These are phyloP conservation scores for Saksenaea vasiformis DNA, from an alignment of 371 early-diverging fungal genomes.

Conservation along the genomic window DNA sequence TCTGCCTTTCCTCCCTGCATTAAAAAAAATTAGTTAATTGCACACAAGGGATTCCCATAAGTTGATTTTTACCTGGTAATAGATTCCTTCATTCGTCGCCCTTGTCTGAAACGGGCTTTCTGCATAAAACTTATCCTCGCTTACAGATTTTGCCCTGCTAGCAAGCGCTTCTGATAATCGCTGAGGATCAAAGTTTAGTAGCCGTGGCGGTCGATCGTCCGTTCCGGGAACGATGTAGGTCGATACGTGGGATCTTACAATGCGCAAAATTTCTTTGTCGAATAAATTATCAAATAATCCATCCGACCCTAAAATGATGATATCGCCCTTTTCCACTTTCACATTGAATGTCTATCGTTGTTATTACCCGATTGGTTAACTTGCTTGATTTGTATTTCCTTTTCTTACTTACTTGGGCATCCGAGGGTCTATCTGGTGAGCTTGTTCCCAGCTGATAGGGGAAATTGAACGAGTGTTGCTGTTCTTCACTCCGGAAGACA, in stretches of 20 bases:
- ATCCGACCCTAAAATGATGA: slow-evolving; percentile 78
- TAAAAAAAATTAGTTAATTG: slow-evolving; percentile 27
- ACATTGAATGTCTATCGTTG: slow-evolving; percentile 57
- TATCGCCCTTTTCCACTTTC: slow-evolving; percentile 77
- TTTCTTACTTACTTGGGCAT: slow-evolving; percentile 60
- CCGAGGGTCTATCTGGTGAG: slow-evolving; percentile 66
- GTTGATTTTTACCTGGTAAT: slow-evolving; percentile 42
- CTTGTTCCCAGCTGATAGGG: slow-evolving; percentile 80
- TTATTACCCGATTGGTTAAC: background rate
- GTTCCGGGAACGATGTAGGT: slow-evolving; percentile 58
- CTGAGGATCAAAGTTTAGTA: slow-evolving; percentile 65
- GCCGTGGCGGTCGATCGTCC: slow-evolving; percentile 32
- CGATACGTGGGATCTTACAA: slow-evolving; percentile 63
- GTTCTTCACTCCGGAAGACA: slow-evolving; percentile 90
- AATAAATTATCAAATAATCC: slow-evolving; percentile 85
- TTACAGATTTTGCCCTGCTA: slow-evolving; percentile 71
- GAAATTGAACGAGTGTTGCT: slow-evolving; percentile 83
- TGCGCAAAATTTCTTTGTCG: slow-evolving; percentile 79
- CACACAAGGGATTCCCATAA: background rate
- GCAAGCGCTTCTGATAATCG: slow-evolving; percentile 79
- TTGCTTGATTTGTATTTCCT: background rate
- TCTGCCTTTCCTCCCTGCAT: slow-evolving; percentile 84
- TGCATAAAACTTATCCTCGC: slow-evolving; percentile 74
- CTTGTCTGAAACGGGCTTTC: slow-evolving; percentile 87
- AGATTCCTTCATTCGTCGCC: slow-evolving; percentile 76